These are phyloP conservation scores for Ceratobasidium sp. DNA, from an alignment of 1,284 basidiomycete genomes.

Conservation along the genomic window DNA sequence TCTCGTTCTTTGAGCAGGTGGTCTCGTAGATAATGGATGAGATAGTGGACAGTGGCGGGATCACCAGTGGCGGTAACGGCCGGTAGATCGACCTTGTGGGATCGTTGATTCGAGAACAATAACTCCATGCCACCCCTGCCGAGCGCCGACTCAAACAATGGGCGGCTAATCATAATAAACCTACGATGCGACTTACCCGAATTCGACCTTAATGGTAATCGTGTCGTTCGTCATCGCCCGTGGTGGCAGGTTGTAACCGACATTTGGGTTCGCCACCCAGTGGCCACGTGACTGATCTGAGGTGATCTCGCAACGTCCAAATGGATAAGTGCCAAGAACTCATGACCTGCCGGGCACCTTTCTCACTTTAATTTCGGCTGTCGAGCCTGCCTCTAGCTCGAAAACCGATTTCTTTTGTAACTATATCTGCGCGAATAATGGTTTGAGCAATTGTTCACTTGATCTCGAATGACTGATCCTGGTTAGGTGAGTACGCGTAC, in stretches of 20 bases:
- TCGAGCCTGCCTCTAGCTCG: no score
- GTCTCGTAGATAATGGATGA: conserved; percentile 84
- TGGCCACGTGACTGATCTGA: conserved; percentile 12
- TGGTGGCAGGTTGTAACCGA: not conserved
- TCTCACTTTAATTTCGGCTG: no score
- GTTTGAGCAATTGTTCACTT: no score
- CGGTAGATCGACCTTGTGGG: conserved; percentile 74
- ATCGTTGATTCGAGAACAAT: conserved; percentile 77
- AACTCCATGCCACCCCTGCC: conserved; percentile 82
- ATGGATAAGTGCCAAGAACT: not conserved
- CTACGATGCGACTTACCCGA: conserved; percentile 55
- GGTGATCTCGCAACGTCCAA: not conserved
- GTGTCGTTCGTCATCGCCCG: conserved; percentile 16
- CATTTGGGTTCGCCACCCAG: conserved; percentile 1
- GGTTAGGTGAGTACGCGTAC: no score
- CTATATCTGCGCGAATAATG: no score
- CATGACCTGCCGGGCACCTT: not conserved
- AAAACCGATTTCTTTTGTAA: no score
- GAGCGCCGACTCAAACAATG: not conserved
- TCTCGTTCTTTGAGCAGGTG: conserved; percentile 86
- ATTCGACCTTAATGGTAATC: conserved; percentile 54
- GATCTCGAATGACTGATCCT: no score
- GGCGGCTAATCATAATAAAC: not conserved
- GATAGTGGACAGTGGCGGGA: conserved; percentile 75
- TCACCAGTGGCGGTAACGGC: conserved; percentile 59